Conservation (phyloP, 2,329 filamentous ascomycete genomes). For the Furcasterigmium furcatum region DNA sequence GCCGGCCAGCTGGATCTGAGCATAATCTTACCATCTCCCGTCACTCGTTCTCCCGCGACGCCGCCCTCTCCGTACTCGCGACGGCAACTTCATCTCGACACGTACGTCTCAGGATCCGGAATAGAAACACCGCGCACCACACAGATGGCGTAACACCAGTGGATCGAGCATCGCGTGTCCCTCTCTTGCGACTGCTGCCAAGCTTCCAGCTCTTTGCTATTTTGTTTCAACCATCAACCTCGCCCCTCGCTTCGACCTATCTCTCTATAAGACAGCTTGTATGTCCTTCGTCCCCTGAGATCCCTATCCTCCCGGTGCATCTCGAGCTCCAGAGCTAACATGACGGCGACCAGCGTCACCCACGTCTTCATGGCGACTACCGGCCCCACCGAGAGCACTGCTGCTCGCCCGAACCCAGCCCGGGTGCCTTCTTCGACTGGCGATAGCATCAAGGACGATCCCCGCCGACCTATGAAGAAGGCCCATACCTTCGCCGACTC, state of each 20-base stretch:
- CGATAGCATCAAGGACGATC: not conserved
- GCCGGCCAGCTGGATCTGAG: too few relatives aligned
- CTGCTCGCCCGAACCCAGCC: constrained; percentile 23
- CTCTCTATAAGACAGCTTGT: not conserved
- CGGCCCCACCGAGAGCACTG: constrained; percentile 20
- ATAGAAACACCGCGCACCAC: not conserved
- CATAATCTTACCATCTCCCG: too few relatives aligned
- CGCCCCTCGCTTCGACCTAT: not conserved
- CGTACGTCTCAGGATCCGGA: not conserved
- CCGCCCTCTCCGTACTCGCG: too few relatives aligned
- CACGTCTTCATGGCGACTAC: constrained; percentile 27
- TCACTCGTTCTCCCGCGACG: too few relatives aligned
- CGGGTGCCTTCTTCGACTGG: constrained; percentile 24
- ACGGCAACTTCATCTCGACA: not conserved
- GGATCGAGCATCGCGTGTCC: constrained; percentile 1
- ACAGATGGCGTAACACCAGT: constrained; percentile 1
- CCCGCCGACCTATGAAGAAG: not conserved
- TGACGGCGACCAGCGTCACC: constrained; percentile 9
- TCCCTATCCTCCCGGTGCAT: not conserved
- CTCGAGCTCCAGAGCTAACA: not conserved
- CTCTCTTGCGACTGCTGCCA: not conserved
- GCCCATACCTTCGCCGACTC: not conserved
- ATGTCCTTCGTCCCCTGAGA: too few relatives aligned
- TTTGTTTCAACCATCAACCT: not conserved
- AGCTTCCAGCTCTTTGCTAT: not conserved